Percentiles rank a stretch among this genome's conserved stretches.
These are phyloP conservation scores for Crotalaria pallida DNA, from an alignment of 306 rosid species.

Conservation along the genomic window DNA sequence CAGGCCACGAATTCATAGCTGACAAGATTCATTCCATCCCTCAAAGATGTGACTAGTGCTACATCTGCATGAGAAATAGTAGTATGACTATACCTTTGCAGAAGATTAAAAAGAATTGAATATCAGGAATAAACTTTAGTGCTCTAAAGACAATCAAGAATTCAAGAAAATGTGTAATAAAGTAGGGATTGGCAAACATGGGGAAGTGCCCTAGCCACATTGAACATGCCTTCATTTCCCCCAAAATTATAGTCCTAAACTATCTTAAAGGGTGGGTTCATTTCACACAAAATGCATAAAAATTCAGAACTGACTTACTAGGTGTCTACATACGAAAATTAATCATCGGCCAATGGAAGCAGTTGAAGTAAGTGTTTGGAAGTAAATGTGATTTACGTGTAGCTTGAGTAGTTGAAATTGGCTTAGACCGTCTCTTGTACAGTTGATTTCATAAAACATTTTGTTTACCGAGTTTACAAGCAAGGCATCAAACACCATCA, in stretches of 20 bases:
- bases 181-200: background rate
- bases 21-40: conserved; percentile 95
- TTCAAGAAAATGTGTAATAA: conserved; percentile 1
- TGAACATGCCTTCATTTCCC: background rate
- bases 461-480: background rate
- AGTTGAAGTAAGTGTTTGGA: background rate
- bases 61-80: conserved; percentile 45
- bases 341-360: background rate
- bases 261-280: background rate
- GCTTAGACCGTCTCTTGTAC: background rate
- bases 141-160: background rate
- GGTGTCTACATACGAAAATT: background rate
- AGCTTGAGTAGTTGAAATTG: background rate
- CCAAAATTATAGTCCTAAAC: background rate
- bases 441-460: background rate
- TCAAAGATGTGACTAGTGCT: conserved; percentile 79
- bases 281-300: background rate
- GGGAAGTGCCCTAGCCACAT: background rate
- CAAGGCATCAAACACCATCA: conserved; percentile 13
- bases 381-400: background rate
- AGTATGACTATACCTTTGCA: background rate
- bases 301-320: background rate
- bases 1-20: conserved; percentile 91
- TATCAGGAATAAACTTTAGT: background rate
- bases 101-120: background rate